These are phyloP conservation scores for Grammothele lineata DNA, from an alignment of 768 basidiomycete genomes.

Conservation along the genomic window DNA sequence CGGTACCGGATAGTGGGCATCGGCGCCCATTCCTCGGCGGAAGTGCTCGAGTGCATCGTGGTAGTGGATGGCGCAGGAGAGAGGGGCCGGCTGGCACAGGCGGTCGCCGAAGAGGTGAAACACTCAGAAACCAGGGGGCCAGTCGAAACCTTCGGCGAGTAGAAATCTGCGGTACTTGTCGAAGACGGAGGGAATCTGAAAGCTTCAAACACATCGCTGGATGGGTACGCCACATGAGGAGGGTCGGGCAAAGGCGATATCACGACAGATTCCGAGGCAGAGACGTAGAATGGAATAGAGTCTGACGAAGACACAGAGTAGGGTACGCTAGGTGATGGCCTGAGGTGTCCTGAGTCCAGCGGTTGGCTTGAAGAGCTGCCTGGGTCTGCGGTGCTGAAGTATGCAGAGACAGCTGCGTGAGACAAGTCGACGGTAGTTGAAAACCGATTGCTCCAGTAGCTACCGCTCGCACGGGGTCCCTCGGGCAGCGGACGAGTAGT, in stretches of 20 bases:
- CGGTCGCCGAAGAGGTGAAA: no score
- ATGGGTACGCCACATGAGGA: not conserved
- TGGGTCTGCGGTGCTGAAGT: slow-evolving; percentile 2
- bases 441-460: slow-evolving; percentile 17
- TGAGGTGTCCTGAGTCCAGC: not conserved
- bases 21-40: no score
- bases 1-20: slow-evolving; percentile 1
- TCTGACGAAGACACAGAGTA: slow-evolving; percentile 1
- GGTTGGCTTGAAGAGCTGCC: not conserved
- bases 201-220: not conserved
- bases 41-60: not conserved
- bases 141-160: no score
- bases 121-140: no score
- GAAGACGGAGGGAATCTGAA: slow-evolving; percentile 3
- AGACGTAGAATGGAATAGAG: not conserved
- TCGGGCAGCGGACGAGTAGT: no score
- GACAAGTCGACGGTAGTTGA: slow-evolving; percentile 11
- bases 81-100: not conserved
- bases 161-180: not conserved
- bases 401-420: slow-evolving; percentile 14
- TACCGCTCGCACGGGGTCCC: slow-evolving; percentile 1
- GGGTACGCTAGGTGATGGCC: not conserved
- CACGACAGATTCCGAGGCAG: not conserved
- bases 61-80: slow-evolving; percentile 15
- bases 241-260: not conserved